Evolutionary conservation across 2,329 filamentous ascomycete genomes (phyloP), one percentile per base, ranked within the genome.

Genomic region (Didymella segeticola): DNA sequence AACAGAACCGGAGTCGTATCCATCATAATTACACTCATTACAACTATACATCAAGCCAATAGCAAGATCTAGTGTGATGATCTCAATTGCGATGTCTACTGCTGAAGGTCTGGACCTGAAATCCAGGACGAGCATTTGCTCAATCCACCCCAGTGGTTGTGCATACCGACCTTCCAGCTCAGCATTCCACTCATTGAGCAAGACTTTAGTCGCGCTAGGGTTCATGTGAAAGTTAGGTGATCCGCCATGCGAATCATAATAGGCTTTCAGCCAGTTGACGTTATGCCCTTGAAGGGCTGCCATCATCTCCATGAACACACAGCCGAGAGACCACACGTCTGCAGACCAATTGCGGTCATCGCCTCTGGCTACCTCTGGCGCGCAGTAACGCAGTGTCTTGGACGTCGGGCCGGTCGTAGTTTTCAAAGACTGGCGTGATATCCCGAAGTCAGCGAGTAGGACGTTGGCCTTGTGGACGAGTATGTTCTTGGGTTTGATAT

Each of bases 401-500:
- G 48, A 8, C 9, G 46, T 60, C 1, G 34, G 9, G 14, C 59
- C 59, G 1, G 51, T 47, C 0, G 57, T 61, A 2, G 57, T 64
- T 20, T 62, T 57, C 1, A 45, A 5, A 11, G 52, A 62, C 4
- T 63, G 42, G 5, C 41, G 51, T 11, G 60, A 59, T 0, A 61
- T 42, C 3, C 61, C 61, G 27, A 64, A 64, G 25, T 65, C 62
- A 1, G 60, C 51, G 0, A 62, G 27, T 1, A 63, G 23, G 3
- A 63, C 57, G 10, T 34, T 53, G 0, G 51, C 48, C 12, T 47
- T 42, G 20, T 47, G 9, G 5, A 65, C 34, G 1, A 66, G 38
- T 10, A 62, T 61, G 20, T 66, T 63, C 5, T 54, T 36, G 1
- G 63, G 62, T 25, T 64, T 63, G 15, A 66, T 60, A 30, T 62